These are phyloP conservation scores for Biscogniauxia marginata DNA, from an alignment of 2,329 filamentous ascomycete genomes.

Conservation along the genomic window DNA sequence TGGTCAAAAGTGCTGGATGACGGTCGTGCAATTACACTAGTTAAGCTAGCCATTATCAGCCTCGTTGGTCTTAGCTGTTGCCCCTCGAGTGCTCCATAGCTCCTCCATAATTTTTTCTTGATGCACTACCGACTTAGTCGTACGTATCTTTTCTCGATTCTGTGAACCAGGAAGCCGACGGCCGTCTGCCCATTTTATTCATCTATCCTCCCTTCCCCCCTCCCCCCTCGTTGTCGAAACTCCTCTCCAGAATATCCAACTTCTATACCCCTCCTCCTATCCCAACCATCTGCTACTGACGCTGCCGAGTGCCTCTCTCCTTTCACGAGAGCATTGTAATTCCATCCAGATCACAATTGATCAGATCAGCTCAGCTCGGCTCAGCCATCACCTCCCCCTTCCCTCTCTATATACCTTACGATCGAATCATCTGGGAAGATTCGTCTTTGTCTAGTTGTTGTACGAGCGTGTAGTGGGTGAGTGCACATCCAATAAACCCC, in stretches of 20 bases:
- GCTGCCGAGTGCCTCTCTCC: background rate
- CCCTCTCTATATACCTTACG: background rate
- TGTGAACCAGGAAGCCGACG: background rate
- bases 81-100: background rate
- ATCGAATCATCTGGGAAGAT: background rate
- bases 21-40: background rate
- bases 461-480: no score
- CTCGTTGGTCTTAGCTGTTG: background rate
- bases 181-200: constrained; percentile 11
- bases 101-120: background rate
- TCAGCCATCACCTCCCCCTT: background rate
- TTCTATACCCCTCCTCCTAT: background rate
- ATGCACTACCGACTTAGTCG: no score
- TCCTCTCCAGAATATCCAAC: background rate
- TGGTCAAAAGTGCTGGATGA: background rate
- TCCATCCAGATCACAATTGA: background rate
- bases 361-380: background rate
- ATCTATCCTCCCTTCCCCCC: background rate
- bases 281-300: background rate
- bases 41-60: background rate
- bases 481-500: no score
- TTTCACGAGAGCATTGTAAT: background rate
- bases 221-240: background rate
- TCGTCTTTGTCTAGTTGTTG: no score
- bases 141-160: background rate